A percentile compares a stretch with the other conserved stretches of the same genome.
phyloP scores from a whole-genome alignment of 352 stramenopile species.

The Globisporangium okanoganense region DNA sequence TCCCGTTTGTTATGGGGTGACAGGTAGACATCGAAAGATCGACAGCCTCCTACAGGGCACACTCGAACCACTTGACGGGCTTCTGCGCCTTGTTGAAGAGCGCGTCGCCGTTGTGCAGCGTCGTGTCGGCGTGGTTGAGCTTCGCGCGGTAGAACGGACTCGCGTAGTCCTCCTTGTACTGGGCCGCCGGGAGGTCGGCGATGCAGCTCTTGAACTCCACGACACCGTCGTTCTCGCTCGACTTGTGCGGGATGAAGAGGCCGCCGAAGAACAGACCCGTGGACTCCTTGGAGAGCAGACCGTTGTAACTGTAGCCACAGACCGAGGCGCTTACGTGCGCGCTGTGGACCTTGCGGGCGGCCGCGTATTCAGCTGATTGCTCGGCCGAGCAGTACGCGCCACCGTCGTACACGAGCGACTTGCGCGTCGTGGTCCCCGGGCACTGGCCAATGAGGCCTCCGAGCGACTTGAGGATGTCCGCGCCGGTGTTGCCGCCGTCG shows the following conservation, averaged over 20 bases:
- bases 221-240: constrained; percentile 20
- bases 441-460: constrained; percentile 34
- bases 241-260: constrained; percentile 16
- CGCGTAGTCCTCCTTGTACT: constrained; percentile 37
- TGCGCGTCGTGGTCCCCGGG: constrained; percentile 19
- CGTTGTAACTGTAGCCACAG: constrained; percentile 35
- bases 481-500: constrained; percentile 15
- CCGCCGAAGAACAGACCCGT: constrained; percentile 18
- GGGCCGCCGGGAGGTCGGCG: constrained; percentile 23
- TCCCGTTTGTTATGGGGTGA: background rate
- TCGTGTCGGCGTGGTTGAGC: constrained; percentile 66
- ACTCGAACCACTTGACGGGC: constrained; percentile 73
- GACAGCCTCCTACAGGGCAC: constrained; percentile 36
- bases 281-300: constrained; percentile 34
- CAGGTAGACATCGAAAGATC: background rate
- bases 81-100: constrained; percentile 45
- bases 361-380: constrained; percentile 24
- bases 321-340: constrained; percentile 31
- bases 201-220: constrained; percentile 62
- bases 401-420: constrained; percentile 41
- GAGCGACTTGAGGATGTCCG: constrained; percentile 24
- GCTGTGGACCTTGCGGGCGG: constrained; percentile 27
- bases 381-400: constrained; percentile 14
- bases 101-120: constrained; percentile 55
- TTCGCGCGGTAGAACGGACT: constrained; percentile 50